Base-by-base conservation (phyloP, 2,329 filamentous ascomycete genomes). In the Arthroderma uncinatum region DNA sequence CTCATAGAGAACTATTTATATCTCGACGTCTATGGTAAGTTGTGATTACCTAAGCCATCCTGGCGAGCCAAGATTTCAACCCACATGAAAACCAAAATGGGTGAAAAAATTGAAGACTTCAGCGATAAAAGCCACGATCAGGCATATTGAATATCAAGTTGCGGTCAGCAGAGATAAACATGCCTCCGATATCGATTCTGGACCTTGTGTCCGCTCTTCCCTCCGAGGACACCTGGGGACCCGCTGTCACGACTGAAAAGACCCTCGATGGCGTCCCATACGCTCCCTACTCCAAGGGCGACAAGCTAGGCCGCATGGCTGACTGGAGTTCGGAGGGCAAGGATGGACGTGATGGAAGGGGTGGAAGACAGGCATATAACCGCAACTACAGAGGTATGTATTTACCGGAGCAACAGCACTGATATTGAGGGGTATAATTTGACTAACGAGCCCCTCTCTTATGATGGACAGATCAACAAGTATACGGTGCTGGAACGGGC, bases 251-350 rank as follows among this genome's bases (percentile, higher is more conserved):
- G 60, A 83, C 78, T 66, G 89, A 95, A 72, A 95, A 89, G 62
- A 95, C 88, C 61, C 82, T 97, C 67, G 85, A 95, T 71, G 93
- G 93, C 71, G 89, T 97, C 53, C 93, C 93, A 39, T 98, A 96
- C 74, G 93, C 93, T 66, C 93, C 93, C 60, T 98, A 93, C 79
- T 96, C 91, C 64, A 98, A 98, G 77, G 90, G 89, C 71, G 93
- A 98, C 79, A 97, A 96, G 81, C 80, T 98, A 60, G 93, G 93
- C 69, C 91, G 93, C 73, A 97, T 98, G 91, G 93, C 93, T 60
- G 93, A 98, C 79, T 98, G 93, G 93, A 95, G 91, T 16, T 70
- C 84, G 52, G 93, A 96, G 70, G 84, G 87, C 72, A 96, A 96
- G 76, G 82, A 83, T 64, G 68, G 71, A 14, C 70, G 78, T 57